Conservation (phyloP, 768 basidiomycete species). For the Termitomyces sp. region DNA sequence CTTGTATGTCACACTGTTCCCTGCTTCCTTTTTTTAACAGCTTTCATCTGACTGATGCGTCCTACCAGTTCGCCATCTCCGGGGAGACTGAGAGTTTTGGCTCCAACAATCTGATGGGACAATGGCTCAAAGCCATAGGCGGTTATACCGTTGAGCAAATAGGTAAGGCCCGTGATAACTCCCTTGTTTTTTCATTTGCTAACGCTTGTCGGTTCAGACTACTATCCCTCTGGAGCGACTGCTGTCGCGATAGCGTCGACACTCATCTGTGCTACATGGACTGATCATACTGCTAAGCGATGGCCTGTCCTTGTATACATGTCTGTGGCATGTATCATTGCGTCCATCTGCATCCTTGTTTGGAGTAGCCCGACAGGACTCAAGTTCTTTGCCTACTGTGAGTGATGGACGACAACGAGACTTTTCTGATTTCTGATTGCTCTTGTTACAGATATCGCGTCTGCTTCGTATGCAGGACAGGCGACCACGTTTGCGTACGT, state of each 20-base stretch:
- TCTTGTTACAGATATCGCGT: constrained; percentile 41
- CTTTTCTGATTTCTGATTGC: not conserved
- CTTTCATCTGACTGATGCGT: not conserved
- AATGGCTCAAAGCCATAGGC: constrained; percentile 61
- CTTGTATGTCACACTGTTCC: constrained; percentile 35
- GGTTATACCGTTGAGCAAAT: constrained; percentile 63
- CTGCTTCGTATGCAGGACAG: constrained; percentile 71
- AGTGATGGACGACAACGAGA: constrained; percentile 15
- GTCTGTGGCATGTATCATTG: constrained; percentile 47
- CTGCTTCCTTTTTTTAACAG: not conserved
- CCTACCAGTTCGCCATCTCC: constrained; percentile 53
- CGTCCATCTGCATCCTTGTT: constrained; percentile 56
- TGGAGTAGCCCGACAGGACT: constrained; percentile 56
- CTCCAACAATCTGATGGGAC: constrained; percentile 71
- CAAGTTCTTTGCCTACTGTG: constrained; percentile 78
- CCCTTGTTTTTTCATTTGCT: constrained; percentile 6
- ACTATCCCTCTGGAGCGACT: constrained; percentile 60
- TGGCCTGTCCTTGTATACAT: constrained; percentile 69
- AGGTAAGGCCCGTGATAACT: constrained; percentile 24
- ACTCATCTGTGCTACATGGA: constrained; percentile 59
- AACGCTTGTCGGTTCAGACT: constrained; percentile 12
- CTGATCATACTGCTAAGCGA: constrained; percentile 51
- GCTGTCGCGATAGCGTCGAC: constrained; percentile 64
- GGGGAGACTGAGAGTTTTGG: constrained; percentile 69
- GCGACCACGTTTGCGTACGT: constrained; percentile 71